Percentiles rank a stretch among this genome's conserved stretches.
Conservation (phyloP, 2,329 filamentous ascomycete species). For the Aspergillus sp. region DNA sequence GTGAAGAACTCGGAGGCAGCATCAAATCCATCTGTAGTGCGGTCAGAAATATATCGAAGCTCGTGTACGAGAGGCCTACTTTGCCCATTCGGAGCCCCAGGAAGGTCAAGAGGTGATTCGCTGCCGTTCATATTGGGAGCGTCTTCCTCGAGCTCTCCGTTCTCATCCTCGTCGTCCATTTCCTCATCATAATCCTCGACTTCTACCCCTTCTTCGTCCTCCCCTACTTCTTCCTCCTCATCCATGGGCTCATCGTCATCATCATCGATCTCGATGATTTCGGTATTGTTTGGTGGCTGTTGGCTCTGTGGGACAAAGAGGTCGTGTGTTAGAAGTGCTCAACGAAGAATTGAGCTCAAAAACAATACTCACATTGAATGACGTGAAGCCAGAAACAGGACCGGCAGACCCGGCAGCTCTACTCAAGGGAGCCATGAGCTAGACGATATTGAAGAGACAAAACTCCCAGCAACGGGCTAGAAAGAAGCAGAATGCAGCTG, state of each 20-base stretch:
- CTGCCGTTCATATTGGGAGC: constrained; percentile 31
- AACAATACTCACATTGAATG: constrained; percentile 26
- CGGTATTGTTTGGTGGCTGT: constrained; percentile 25
- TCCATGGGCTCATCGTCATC: constrained; percentile 32
- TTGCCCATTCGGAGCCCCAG: constrained; percentile 17
- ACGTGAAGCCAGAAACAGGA: constrained; percentile 22
- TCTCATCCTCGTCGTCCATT: constrained; percentile 29
- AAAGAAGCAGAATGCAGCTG: constrained; percentile 4
- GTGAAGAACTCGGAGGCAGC: constrained; percentile 40
- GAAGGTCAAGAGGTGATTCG: constrained; percentile 22
- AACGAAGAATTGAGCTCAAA: constrained; percentile 6
- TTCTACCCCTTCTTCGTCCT: constrained; percentile 26
- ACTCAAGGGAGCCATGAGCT: constrained; percentile 41
- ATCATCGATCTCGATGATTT: constrained; percentile 41
- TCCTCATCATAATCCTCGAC: constrained; percentile 29
- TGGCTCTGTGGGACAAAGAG: constrained; percentile 18
- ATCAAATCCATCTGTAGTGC: constrained; percentile 17
- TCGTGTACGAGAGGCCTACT: constrained; percentile 10
- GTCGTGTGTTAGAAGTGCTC: constrained; percentile 17
- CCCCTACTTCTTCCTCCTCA: constrained; percentile 28
- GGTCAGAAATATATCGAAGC: constrained; percentile 13
- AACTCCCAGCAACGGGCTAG: background rate
- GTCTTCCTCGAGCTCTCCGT: constrained; percentile 26
- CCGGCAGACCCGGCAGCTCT: constrained; percentile 30
- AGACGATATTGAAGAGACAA: background rate